Conservation (phyloP, 305 asterid genomes). For the Solanum hybrid region DNA sequence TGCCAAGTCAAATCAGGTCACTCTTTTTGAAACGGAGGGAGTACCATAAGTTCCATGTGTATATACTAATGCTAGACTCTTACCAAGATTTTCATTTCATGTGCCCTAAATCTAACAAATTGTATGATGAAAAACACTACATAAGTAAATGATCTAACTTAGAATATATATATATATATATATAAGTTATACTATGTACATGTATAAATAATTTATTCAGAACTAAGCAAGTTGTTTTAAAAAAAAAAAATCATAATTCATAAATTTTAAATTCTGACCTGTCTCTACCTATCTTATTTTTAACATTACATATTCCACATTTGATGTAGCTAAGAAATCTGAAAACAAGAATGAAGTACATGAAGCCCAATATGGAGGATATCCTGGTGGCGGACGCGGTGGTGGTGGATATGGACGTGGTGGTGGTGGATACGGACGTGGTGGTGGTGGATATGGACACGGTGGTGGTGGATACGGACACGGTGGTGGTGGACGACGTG, state of each 20-base stretch:
- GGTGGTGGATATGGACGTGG: background rate
- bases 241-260: background rate
- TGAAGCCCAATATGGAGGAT: background rate
- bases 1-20: too few species aligned
- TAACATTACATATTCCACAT: background rate
- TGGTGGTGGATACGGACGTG: background rate
- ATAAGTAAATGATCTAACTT: background rate
- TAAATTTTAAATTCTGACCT: too few species aligned
- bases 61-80: background rate
- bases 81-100: background rate
- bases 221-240: background rate
- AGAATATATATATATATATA: too few species aligned
- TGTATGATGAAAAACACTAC: background rate
- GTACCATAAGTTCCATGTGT: background rate
- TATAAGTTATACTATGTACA: background rate
- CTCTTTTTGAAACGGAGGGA: too few species aligned
- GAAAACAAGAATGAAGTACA: background rate
- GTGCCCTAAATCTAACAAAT: background rate
- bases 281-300: background rate
- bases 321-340: background rate
- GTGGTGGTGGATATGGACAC: background rate
- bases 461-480: background rate
- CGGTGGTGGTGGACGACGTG: constrained; percentile 1
- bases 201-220: background rate
- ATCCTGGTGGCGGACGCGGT: background rate